phyloP scores from a whole-genome alignment of 2,329 filamentous ascomycete genomes.

The Fusarium sterilihyphosum region DNA sequence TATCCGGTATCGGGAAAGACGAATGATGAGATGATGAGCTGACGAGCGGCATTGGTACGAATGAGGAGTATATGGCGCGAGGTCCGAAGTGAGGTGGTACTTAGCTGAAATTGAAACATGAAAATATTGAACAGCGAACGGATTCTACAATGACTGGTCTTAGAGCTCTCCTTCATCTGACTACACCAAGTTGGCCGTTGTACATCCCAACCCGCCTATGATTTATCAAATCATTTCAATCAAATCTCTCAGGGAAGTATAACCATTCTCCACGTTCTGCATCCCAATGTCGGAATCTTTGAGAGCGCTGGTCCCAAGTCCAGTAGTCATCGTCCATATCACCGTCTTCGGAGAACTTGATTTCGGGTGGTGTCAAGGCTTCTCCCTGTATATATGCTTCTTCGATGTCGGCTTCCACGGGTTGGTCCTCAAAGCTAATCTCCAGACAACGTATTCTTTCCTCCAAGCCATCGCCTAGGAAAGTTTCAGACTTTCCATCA shows the following conservation, averaged over 20 bases:
- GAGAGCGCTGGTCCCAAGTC: constrained; percentile 29
- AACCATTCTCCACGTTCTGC: constrained; percentile 34
- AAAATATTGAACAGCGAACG: background rate
- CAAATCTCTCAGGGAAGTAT: constrained; percentile 39
- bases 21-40: background rate
- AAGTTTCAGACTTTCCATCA: background rate
- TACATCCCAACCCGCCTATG: background rate
- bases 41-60: background rate
- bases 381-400: constrained; percentile 32
- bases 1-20: background rate
- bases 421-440: background rate
- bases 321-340: constrained; percentile 37
- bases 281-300: constrained; percentile 40
- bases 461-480: constrained; percentile 3
- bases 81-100: background rate
- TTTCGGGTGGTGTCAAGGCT: constrained; percentile 28
- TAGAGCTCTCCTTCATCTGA: background rate
- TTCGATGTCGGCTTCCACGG: background rate
- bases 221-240: constrained; percentile 17
- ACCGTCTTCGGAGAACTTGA: constrained; percentile 31
- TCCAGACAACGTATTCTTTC: constrained; percentile 3
- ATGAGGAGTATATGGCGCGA: background rate
- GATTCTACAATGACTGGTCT: background rate
- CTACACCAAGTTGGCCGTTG: background rate
- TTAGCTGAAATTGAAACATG: background rate